Evolutionary conservation across 768 basidiomycete species (phyloP), one percentile per base, ranked within the genome.

Genomic region (Trametes coccinea): DNA sequence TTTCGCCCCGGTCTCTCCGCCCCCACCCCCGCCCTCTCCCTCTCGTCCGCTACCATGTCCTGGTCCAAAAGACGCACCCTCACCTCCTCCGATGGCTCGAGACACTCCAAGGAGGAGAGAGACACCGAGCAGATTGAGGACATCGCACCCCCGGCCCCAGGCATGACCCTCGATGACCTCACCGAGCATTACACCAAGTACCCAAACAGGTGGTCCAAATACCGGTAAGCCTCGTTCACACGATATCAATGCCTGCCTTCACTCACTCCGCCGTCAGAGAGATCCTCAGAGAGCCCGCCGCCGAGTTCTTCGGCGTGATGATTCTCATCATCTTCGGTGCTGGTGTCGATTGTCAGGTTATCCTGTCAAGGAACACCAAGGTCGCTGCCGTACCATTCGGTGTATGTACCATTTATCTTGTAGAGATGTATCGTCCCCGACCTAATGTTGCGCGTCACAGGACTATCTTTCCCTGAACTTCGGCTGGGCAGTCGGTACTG

Each of bases 291-390:
- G 87, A 89, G 71, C 81, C 85, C 14, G 79, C 78, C 31, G 88
- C 85, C 14, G 87, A 89, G 70, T 86, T 88, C 65, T 67, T 87
- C 46, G 87, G 86, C 17, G 78, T 80, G 7, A 80, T 80, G 67
- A 74, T 88, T 33, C 73, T 88, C 8, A 74, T 86, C 56, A 80
- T 86, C 55, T 83, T 88, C 62, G 87, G 87, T 27, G 75, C 74
- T 45, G 86, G 85, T 46, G 80, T 81, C 44, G 76, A 82, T 59
- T 85, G 83, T 66, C 86, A 88, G 69, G 80, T 78, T 2, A 77
- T 80, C 33, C 75, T 88, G 8, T 82, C 84, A 4, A 71, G 74
- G 6, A 78, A 78, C 55, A 39, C 79, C 0, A 70, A 65, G 0
- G 84, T 88, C 6, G 71, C 82, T 8, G 61, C 81, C 5, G 73